Evolutionary conservation across 225 moss, liverwort and hornwort genomes (phyloP), one percentile per base, ranked within the genome.

Genomic region (Rhytidiadelphus loreus): DNA sequence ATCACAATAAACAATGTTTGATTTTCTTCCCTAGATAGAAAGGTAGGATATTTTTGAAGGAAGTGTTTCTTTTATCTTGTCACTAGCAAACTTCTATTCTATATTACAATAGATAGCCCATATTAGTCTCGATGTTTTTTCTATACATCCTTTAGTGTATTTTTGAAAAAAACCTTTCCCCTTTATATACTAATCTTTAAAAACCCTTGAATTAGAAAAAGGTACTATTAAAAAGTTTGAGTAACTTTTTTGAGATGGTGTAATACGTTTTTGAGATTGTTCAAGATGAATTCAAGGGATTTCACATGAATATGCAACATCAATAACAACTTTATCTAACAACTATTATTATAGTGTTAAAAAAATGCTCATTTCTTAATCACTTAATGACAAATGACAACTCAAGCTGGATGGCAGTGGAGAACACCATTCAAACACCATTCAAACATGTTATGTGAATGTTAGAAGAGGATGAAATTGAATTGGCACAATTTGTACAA

Each of bases 71-170:
- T 28, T 71, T 6, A 5, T 16, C 4, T 0, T 5, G 0, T 37
- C 3, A 8, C 1, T 8, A 70, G 8, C 4, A 8, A 41, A 1
- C 39, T 13, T 69, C 21, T n/a, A n/a, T n/a, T n/a, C n/a, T n/a
- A n/a, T n/a, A n/a, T n/a, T n/a, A n/a, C n/a, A n/a, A n/a, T n/a
- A 25, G 5, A 29, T 14, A 15, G 4, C 9, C 15, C 5, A 26
- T 26, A 3, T 6, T 1, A 66, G 1, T 5, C 2, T 18, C 9
- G 0, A 29, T 1, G 2, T 8, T 62, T 1, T 62, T 0, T 7
- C 8, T 33, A 1, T 17, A 2, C 17, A 65, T 24, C 13, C 23
- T 0, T 39, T 43, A 5, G 26, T 43, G 0, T 16, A 39, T 26
- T 16, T 43, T 71, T 17, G 6, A 44, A 44, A 16, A 25, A n/a